Base-by-base conservation (phyloP, 768 basidiomycete genomes). In the Gyrodon lividus region DNA sequence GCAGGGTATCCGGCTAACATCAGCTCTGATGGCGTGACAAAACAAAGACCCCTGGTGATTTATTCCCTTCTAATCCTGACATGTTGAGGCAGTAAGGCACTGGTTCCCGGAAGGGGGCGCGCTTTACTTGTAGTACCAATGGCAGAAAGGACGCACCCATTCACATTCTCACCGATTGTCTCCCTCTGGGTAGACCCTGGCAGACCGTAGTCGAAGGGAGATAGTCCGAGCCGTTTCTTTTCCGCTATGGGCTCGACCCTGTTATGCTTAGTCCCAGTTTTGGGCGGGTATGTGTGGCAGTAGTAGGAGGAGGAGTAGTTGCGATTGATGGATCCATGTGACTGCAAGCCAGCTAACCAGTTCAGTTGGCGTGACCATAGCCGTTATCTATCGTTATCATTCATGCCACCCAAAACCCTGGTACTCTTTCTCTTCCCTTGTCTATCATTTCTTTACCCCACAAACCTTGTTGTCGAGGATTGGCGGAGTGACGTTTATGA, bases 71-170 rank as follows among this genome's bases (percentile, higher is more conserved):
- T n/a, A n/a, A n/a, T n/a, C n/a, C 37, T 52, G 59, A 55, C 45
- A 47, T 41, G 42, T 46, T 54, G 51, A 20, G 42, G 51, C 48
- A 10, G 23, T 47, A 22, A 41, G 46, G n/a, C n/a, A n/a, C n/a
- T n/a, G n/a, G n/a, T n/a, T n/a, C n/a, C n/a, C n/a, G n/a, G n/a
- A n/a, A n/a, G n/a, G n/a, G n/a, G n/a, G n/a, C n/a, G n/a, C n/a
- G n/a, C n/a, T n/a, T 30, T 17, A 13, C 49, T 22, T 26, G 6
- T 26, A 23, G 33, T 54, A 53, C 66, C 38, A 68, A 66, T 68
- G 66, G 65, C 65, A 58, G 42, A 66, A 68, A 66, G 59, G 61
- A 65, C 65, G 61, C 65, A 65, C 46, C 33, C 54, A 52, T 53
- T 56, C 60, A 56, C 55, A 41, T 53, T 63, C 60, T 56, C 61